Conservation (phyloP, 2,329 filamentous ascomycete species). For the Botrytis elliptica region DNA sequence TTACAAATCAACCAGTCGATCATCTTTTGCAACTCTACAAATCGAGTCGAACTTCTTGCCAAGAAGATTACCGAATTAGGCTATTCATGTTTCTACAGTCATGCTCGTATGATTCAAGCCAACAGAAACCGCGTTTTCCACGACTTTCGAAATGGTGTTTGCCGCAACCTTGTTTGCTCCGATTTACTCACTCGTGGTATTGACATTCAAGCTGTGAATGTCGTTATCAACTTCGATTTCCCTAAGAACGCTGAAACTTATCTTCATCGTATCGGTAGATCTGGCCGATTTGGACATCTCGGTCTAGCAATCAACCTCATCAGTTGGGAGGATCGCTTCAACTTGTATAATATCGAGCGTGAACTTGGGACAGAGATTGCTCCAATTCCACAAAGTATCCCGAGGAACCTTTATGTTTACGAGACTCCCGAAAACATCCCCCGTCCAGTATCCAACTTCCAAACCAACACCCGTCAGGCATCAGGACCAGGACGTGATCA, state of each 20-base stretch:
- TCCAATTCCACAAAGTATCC: constrained; percentile 89
- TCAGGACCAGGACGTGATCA: constrained; percentile 32
- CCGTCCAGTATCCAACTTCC: constrained; percentile 63
- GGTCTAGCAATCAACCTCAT: constrained; percentile 98
- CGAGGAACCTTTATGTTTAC: constrained; percentile 98
- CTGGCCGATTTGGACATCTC: constrained; percentile 93
- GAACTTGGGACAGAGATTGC: constrained; percentile 97
- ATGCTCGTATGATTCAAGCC: constrained; percentile 96
- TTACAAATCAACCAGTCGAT: constrained; percentile 99
- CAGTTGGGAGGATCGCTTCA: constrained; percentile 99
- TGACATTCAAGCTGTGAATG: constrained; percentile 98
- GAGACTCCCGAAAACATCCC: constrained; percentile 95
- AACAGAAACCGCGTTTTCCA: constrained; percentile 98
- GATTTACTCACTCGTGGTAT: constrained; percentile 97
- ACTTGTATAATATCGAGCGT: constrained; percentile 97
- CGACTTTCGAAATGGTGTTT: constrained; percentile 97
- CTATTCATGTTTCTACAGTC: constrained; percentile 99
- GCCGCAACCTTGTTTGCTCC: constrained; percentile 96
- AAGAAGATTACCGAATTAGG: constrained; percentile 99
- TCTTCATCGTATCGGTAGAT: constrained; percentile 95
- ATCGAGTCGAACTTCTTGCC: constrained; percentile 92
- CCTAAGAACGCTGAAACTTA: constrained; percentile 99
- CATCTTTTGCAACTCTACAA: constrained; percentile 99
- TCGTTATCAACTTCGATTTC: constrained; percentile 99
- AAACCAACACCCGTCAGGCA: constrained; percentile 39